These are phyloP conservation scores for Phytopythium boreale DNA, from an alignment of 352 stramenopile genomes.

Conservation along the genomic window DNA sequence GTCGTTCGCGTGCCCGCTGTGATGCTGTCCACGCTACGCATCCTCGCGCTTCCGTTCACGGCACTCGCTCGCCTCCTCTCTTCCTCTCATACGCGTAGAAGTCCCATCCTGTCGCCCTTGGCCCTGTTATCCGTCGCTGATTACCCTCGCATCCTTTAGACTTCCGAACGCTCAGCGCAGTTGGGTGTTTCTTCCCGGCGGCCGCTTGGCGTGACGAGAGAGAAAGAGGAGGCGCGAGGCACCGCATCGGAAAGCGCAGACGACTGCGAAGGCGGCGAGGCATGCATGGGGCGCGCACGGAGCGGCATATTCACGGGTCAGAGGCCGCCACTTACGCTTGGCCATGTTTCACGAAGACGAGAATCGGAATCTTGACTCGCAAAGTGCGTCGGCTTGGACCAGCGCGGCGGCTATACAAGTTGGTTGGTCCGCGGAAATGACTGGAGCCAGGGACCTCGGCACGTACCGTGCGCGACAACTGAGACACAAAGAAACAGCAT, in stretches of 20 bases:
- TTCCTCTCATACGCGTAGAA: neutral
- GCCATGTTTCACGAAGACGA: constrained; percentile 85
- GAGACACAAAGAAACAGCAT: constrained; percentile 26
- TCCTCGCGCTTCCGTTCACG: neutral
- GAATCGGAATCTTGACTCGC: constrained; percentile 51
- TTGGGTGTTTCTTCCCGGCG: neutral
- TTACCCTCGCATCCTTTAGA: neutral
- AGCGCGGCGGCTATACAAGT: constrained; percentile 6
- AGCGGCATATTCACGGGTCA: constrained; percentile 2
- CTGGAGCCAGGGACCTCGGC: constrained; percentile 25
- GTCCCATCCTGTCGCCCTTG: neutral
- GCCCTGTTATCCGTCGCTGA: neutral
- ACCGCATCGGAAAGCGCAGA: neutral
- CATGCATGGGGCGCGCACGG: neutral
- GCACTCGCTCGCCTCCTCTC: neutral
- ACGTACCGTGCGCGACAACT: constrained; percentile 19
- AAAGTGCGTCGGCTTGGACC: constrained; percentile 11
- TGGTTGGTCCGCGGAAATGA: constrained; percentile 31
- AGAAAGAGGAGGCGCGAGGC: constrained; percentile 1
- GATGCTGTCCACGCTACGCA: neutral
- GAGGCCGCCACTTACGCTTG: constrained; percentile 64
- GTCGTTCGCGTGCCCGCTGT: neutral
- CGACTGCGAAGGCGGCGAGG: neutral
- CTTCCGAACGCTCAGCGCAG: neutral
- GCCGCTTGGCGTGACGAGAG: neutral